These are phyloP conservation scores for Mitragyna speciosa DNA, from an alignment of 257 asterid genomes.

Conservation along the genomic window DNA sequence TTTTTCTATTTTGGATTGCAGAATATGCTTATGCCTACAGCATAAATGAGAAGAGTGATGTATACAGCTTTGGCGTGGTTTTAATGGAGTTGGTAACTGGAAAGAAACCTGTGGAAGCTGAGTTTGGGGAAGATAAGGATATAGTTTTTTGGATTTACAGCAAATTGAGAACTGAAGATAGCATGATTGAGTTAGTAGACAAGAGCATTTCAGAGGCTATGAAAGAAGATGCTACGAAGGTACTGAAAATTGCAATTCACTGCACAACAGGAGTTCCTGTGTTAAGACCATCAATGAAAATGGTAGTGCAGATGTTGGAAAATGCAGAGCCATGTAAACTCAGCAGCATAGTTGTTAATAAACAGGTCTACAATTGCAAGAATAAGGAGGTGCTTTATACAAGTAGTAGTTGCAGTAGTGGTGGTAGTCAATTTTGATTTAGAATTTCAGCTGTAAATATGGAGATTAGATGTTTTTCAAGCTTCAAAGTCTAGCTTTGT, in stretches of 20 bases:
- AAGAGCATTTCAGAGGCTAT: constrained; percentile 28
- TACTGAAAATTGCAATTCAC: constrained; percentile 37
- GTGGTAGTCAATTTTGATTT: constrained; percentile 15
- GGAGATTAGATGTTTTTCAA: neutral
- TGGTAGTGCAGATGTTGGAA: constrained; percentile 48
- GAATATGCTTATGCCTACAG: constrained; percentile 40
- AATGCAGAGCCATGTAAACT: constrained; percentile 38
- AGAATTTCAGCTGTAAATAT: constrained; percentile 12
- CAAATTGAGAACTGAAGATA: constrained; percentile 25
- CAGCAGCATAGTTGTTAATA: constrained; percentile 21
- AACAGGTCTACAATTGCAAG: constrained; percentile 8
- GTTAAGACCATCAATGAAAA: constrained; percentile 43
- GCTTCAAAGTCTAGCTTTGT: neutral
- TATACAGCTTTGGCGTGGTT: constrained; percentile 49
- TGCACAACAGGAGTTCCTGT: constrained; percentile 41
- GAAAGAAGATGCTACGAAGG: constrained; percentile 37
- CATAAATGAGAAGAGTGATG: constrained; percentile 45
- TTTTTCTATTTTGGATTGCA: constrained; percentile 2
- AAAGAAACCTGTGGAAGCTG: constrained; percentile 37
- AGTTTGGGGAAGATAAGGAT: constrained; percentile 38
- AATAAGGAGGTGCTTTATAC: constrained; percentile 13
- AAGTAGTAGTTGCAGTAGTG: neutral
- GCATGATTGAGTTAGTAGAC: constrained; percentile 30
- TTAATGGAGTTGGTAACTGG: constrained; percentile 44
- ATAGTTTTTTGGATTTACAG: constrained; percentile 42